A percentile compares a stretch with the other conserved stretches of the same genome.
These are phyloP conservation scores for Excoecaria cochinchinensis DNA, from an alignment of 345 rosid genomes.

Conservation along the genomic window DNA sequence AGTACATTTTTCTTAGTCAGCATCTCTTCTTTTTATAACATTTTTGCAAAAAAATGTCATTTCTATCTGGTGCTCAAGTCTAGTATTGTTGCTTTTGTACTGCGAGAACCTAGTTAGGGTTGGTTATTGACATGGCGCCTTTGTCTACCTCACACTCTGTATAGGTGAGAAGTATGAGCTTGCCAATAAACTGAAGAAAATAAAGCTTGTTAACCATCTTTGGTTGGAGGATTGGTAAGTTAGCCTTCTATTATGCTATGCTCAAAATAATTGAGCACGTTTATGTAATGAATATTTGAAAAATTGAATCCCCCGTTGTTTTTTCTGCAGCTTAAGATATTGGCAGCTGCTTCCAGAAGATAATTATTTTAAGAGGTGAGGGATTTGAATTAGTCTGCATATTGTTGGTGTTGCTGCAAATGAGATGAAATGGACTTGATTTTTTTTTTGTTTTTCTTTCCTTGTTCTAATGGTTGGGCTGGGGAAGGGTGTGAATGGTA, in stretches of 20 bases:
- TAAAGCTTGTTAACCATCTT: slow-evolving; percentile 79
- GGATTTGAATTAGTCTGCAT: slow-evolving; percentile 4
- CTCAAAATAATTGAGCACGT: not conserved
- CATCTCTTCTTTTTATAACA: not conserved
- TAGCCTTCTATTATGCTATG: not conserved
- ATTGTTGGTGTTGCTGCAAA: not conserved
- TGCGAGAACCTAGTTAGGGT: not conserved
- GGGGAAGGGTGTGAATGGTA: not conserved
- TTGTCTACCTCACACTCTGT: slow-evolving; percentile 10
- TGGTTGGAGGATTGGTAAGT: slow-evolving; percentile 95
- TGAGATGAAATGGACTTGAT: not conserved
- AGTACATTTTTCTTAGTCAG: not conserved
- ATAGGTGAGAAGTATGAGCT: slow-evolving; percentile 94
- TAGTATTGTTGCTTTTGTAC: not conserved
- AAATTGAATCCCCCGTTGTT: not conserved
- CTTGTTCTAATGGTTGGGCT: not conserved
- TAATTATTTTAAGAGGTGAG: slow-evolving; percentile 74
- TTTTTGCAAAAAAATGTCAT: not conserved
- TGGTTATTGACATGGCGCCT: not conserved
- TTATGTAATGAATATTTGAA: not conserved
- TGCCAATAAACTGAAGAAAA: slow-evolving; percentile 69
- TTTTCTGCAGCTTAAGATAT: slow-evolving; percentile 64
- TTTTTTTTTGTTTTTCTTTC: not conserved
- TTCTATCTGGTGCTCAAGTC: not conserved
- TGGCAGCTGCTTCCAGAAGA: slow-evolving; percentile 86